A percentile compares a stretch with the other conserved stretches of the same genome.
Conservation (phyloP, 257 asterid species). For the Nyctanthes arbortristis region DNA sequence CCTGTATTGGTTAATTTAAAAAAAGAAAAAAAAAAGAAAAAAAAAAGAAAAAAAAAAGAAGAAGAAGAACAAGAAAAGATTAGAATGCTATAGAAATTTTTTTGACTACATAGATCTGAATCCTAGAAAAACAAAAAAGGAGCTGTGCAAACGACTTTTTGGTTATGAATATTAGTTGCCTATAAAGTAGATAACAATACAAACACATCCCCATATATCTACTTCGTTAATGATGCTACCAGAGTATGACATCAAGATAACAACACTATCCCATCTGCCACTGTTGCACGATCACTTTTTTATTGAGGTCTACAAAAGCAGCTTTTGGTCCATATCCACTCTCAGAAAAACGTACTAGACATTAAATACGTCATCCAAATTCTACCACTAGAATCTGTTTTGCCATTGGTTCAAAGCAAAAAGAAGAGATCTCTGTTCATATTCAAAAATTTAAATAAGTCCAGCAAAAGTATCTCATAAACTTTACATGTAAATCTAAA, state of each 20-base stretch:
- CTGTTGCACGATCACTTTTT: not conserved
- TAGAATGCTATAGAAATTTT: too few relatives aligned
- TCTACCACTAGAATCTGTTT: not conserved
- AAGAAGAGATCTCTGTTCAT: not conserved
- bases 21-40: too few relatives aligned
- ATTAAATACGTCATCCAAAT: not conserved
- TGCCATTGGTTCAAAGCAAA: not conserved
- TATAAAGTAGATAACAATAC: not conserved
- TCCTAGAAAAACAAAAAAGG: not conserved
- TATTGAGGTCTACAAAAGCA: not conserved
- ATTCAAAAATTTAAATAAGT: not conserved
- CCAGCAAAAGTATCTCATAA: not conserved
- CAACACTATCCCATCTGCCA: not conserved
- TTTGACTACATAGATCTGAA: not conserved
- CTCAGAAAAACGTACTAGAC: not conserved
- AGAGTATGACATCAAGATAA: not conserved
- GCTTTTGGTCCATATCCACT: not conserved
- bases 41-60: too few relatives aligned
- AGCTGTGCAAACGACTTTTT: not conserved
- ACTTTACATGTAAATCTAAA: not conserved
- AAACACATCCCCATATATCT: too few relatives aligned
- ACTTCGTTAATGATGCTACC: not conserved
- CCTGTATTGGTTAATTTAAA: constrained; percentile 63
- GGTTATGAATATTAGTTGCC: not conserved
- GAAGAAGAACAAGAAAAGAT: too few relatives aligned